Conservation (phyloP, 208 protist species). For the Leptomonas pyrrhocoris region DNA sequence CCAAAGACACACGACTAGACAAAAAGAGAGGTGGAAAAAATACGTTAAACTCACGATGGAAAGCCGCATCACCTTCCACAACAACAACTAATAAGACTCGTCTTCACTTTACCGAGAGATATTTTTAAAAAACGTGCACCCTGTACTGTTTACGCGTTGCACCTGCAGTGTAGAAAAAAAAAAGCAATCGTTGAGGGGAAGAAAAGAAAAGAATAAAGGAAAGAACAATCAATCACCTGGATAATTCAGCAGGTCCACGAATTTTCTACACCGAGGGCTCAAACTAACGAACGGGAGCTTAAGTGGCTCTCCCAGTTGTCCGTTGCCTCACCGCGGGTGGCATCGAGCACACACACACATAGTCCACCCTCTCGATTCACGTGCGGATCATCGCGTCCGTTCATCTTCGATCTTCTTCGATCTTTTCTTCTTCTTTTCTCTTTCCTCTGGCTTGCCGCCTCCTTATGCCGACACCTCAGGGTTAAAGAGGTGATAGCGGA, state of each 20-base stretch:
- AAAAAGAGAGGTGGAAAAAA: too few species aligned
- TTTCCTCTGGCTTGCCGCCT: conserved; percentile 12
- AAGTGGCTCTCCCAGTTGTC: background rate
- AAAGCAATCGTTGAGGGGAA: background rate
- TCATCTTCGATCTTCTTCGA: background rate
- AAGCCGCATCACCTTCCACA: background rate
- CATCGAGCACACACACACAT: too few species aligned
- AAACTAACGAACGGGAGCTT: too few species aligned
- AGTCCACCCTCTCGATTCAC: too few species aligned
- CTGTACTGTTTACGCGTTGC: background rate
- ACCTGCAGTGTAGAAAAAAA: conserved; percentile 3
- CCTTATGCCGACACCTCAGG: conserved; percentile 49
- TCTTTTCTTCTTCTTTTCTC: background rate
- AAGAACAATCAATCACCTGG: background rate
- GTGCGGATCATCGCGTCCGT: too few species aligned
- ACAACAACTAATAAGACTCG: background rate
- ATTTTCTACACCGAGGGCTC: too few species aligned
- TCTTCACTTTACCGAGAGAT: background rate
- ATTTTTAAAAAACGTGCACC: background rate
- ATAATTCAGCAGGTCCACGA: background rate
- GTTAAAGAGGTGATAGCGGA: conserved; percentile 89
- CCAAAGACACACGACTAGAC: too few species aligned
- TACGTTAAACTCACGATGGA: too few species aligned
- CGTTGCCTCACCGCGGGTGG: background rate
- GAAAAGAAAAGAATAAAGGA: background rate